Evolutionary conservation across 169 alveolate genomes (phyloP).

Genomic region (Plasmodium cynomolgi): DNA sequence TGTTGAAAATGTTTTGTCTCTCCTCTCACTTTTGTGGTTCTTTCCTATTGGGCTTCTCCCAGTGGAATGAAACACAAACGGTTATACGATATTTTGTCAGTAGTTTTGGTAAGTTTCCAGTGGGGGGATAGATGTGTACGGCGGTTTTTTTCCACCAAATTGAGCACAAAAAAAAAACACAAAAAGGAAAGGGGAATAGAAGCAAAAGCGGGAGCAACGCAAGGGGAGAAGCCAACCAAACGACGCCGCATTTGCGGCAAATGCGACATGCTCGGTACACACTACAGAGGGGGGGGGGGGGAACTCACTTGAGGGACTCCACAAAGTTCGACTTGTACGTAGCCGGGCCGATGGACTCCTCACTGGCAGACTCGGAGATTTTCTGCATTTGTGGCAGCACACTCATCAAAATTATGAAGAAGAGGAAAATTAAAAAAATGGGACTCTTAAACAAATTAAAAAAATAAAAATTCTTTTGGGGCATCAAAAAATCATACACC

Average conservation of each 20-base stretch:
- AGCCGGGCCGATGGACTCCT: slow-evolving; percentile 7
- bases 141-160: neutral
- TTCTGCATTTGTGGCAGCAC: slow-evolving; percentile 71
- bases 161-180: neutral
- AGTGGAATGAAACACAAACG: neutral
- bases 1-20: neutral
- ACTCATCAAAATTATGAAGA: slow-evolving; percentile 59
- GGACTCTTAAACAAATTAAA: slow-evolving; percentile 68
- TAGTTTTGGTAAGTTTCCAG: neutral
- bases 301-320: slow-evolving; percentile 27
- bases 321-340: slow-evolving; percentile 55
- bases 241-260: neutral
- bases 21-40: neutral
- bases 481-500: slow-evolving; percentile 57
- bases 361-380: slow-evolving; percentile 54
- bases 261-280: neutral
- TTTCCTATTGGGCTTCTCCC: neutral
- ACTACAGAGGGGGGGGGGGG: neutral
- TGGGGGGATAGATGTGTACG: neutral
- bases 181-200: neutral
- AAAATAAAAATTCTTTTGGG: slow-evolving; percentile 30
- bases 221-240: neutral
- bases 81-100: neutral
- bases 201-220: neutral
- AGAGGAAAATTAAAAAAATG: slow-evolving; percentile 56